Percentiles rank a stretch among this genome's conserved stretches.
Conservation (phyloP, 2,329 filamentous ascomycete genomes). For the Alternaria dauci region DNA sequence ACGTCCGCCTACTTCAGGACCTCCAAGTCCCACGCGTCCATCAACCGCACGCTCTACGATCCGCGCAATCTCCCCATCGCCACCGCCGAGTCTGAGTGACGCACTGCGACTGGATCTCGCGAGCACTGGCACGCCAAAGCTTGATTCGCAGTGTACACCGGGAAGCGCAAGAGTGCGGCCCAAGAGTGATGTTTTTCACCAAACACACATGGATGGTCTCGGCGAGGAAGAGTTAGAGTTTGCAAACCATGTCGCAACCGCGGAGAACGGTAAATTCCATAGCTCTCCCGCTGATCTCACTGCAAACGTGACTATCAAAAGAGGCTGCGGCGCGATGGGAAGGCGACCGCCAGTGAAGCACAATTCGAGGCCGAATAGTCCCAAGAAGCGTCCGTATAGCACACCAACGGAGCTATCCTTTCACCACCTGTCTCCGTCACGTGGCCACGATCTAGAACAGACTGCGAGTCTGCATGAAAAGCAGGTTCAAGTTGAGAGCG, state of each 20-base stretch:
- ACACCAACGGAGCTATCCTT: background rate
- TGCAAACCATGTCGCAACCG: background rate
- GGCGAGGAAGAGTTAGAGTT: background rate
- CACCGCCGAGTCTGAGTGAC: conserved; percentile 23
- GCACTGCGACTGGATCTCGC: conserved; percentile 14
- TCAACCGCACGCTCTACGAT: conserved; percentile 37
- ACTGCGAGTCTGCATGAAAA: background rate
- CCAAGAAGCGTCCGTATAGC: conserved; percentile 10
- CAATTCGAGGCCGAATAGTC: background rate
- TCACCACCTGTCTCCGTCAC: background rate
- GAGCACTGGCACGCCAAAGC: conserved; percentile 1
- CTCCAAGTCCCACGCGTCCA: conserved; percentile 28
- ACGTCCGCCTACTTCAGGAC: conserved; percentile 22
- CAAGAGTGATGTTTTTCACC: background rate
- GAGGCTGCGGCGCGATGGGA: conserved; percentile 1
- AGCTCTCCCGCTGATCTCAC: background rate
- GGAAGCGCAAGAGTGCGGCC: background rate
- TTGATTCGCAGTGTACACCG: background rate
- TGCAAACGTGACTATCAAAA: conserved; percentile 7
- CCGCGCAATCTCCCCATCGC: conserved; percentile 40
- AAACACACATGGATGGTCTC: background rate
- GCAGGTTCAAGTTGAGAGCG: background rate
- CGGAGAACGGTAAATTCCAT: background rate
- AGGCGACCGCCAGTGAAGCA: conserved; percentile 15
- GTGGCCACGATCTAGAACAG: background rate